Conservation (phyloP, 2,329 filamentous ascomycete genomes). For the Immersiporthe knoxdaviesiana region DNA sequence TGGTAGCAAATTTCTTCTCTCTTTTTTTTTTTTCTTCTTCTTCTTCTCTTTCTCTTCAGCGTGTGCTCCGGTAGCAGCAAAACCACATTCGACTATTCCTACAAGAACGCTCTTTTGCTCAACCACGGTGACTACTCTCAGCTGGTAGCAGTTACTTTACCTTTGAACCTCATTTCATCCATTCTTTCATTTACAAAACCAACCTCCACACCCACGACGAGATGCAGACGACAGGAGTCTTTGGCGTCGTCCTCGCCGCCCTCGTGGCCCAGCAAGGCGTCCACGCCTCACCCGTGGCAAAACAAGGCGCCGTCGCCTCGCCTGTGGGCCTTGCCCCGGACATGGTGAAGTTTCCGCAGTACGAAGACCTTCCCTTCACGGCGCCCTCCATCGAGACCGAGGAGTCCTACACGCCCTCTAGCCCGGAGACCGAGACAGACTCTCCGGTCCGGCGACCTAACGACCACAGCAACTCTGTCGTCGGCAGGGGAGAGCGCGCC, state of each 20-base stretch:
- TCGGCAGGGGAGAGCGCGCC: not conserved
- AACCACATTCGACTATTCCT: not conserved
- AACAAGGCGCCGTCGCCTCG: not conserved
- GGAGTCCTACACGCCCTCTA: too few species aligned
- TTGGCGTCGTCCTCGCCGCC: not conserved
- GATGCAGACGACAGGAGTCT: not conserved
- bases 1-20: not conserved
- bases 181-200: not conserved
- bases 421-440: too few species aligned
- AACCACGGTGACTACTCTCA: not conserved
- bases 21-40: not conserved
- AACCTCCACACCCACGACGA: not conserved
- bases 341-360: not conserved
- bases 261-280: not conserved
- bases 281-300: not conserved
- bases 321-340: not conserved
- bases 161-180: not conserved
- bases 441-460: too few species aligned
- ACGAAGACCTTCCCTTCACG: not conserved
- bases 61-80: constrained; percentile 4
- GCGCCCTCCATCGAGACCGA: not conserved
- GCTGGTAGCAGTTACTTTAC: not conserved
- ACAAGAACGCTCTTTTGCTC: not conserved
- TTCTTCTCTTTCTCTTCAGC: too few species aligned
- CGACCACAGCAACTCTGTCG: not conserved